Percentiles rank a stretch among this genome's conserved stretches.
phyloP scores from a whole-genome alignment of 345 rosid genomes.

The Eucalyptus sp. region DNA sequence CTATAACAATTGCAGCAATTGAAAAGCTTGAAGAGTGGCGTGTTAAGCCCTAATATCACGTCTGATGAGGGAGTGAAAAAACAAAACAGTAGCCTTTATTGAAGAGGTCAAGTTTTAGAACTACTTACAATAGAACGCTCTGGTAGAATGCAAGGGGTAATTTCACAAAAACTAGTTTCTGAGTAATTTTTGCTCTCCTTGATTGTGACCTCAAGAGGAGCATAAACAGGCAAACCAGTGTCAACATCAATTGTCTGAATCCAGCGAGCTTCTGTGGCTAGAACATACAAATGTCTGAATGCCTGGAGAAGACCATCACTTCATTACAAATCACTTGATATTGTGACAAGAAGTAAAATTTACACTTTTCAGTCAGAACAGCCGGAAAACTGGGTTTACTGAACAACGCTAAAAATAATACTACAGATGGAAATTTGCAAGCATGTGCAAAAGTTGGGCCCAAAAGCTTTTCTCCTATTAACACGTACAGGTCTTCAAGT shows the following conservation, averaged over 20 bases:
- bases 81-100: not conserved
- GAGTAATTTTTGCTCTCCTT: slow-evolving; percentile 77
- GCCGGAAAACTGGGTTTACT: not conserved
- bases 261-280: slow-evolving; percentile 96
- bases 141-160: slow-evolving; percentile 92
- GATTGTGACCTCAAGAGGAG: slow-evolving; percentile 78
- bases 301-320: slow-evolving; percentile 42
- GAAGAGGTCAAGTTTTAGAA: not conserved
- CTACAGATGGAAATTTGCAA: not conserved
- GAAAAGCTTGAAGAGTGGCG: not conserved
- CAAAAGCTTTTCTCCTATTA: not conserved
- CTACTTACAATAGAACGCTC: slow-evolving; percentile 88
- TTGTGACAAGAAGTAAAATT: not conserved
- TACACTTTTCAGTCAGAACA: not conserved
- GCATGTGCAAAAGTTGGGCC: not conserved
- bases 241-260: slow-evolving; percentile 95
- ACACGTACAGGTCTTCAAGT: not conserved
- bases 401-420: not conserved
- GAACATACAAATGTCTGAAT: slow-evolving; percentile 92
- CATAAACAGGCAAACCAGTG: slow-evolving; percentile 88
- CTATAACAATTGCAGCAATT: not conserved
- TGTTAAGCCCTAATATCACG: not conserved
- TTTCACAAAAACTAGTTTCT: slow-evolving; percentile 80
- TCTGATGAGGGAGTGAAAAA: not conserved
- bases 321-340: not conserved